Evolutionary conservation across 257 asterid species (phyloP), one percentile per base, ranked within the genome.

Genomic region (Henckelia pumila): DNA sequence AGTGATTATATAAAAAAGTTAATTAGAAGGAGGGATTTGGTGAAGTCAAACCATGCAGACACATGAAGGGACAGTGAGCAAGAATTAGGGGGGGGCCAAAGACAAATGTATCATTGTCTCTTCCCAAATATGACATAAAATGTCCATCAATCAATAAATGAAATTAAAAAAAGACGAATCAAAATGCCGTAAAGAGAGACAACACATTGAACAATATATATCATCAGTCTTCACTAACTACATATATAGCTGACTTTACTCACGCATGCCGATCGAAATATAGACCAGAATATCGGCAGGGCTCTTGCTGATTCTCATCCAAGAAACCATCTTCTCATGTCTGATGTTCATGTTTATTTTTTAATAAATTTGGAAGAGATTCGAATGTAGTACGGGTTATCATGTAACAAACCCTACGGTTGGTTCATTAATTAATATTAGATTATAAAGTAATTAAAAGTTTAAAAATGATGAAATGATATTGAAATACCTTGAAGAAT

Each of bases 11-110:
- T 35, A 35, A 16, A 35, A n/a, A n/a, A n/a, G n/a, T n/a, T n/a
- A n/a, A 35, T 10, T 9, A 35, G 13, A 10, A 9, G 4, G 57
- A 64, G 64, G 52, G 73, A 77, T 64, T 59, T 73, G 67, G 5
- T 73, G 33, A 29, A 77, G 84, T 84, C 82, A 80, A 78, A 66
- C 88, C 90, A 82, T 87, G 91, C 96, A 82, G 62, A 83, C 89
- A 84, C 80, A 61, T 37, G 1, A 22, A 35, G 77, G 57, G 81
- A 79, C 83, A 79, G 9, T 44, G 76, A 57, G 68, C 84, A 66
- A 50, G 74, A 74, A 70, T 71, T 65, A 10, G 69, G 89, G 79
- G 64, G 69, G 89, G 79, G 64, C 59, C 19, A 79, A 76, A 73
- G 80, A 82, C 91, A 76, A 82, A 72, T 64, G 17, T 71, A 60